Evolutionary conservation across 1,284 basidiomycete species (phyloP).

Genomic region (Stereum hirsutum): DNA sequence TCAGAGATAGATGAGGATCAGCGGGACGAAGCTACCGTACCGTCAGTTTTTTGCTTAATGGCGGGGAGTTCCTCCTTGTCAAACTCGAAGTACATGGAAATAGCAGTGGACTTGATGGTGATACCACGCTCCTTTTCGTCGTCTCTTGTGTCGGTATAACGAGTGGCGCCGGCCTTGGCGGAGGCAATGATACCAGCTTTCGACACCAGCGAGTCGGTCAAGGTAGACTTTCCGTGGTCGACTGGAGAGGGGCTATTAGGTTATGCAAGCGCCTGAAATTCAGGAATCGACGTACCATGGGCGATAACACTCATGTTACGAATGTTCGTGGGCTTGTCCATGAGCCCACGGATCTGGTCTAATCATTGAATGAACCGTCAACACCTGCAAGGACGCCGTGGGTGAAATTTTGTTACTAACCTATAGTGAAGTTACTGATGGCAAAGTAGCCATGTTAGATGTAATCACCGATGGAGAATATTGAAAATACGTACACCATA

Average conservation of each 20-base stretch:
- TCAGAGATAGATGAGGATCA: conserved; percentile 16
- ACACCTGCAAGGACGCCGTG: neutral
- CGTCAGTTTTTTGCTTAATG: conserved; percentile 92
- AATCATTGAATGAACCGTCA: conserved; percentile 6
- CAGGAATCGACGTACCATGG: conserved; percentile 68
- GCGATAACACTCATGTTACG: conserved; percentile 99
- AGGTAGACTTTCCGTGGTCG: conserved; percentile 99
- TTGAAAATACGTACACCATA: conserved; percentile 63
- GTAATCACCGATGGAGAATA: conserved; percentile 6
- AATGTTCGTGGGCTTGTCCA: conserved; percentile 90
- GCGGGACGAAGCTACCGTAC: conserved; percentile 29
- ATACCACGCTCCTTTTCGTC: conserved; percentile 99
- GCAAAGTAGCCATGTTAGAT: conserved; percentile 25
- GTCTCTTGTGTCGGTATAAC: conserved; percentile 96
- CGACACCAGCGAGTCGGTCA: conserved; percentile 98
- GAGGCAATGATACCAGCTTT: conserved; percentile 99
- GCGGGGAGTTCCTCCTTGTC: conserved; percentile 79
- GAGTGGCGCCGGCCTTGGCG: conserved; percentile 94
- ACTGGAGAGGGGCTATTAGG: no score
- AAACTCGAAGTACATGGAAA: conserved; percentile 99
- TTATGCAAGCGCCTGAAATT: no score
- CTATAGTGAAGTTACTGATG: conserved; percentile 79
- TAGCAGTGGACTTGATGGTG: conserved; percentile 99
- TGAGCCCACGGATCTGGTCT: conserved; percentile 87
- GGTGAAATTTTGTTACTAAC: conserved; percentile 32